Conservation (phyloP, 1,284 basidiomycete species). For the Sanghuangporus baumii region DNA sequence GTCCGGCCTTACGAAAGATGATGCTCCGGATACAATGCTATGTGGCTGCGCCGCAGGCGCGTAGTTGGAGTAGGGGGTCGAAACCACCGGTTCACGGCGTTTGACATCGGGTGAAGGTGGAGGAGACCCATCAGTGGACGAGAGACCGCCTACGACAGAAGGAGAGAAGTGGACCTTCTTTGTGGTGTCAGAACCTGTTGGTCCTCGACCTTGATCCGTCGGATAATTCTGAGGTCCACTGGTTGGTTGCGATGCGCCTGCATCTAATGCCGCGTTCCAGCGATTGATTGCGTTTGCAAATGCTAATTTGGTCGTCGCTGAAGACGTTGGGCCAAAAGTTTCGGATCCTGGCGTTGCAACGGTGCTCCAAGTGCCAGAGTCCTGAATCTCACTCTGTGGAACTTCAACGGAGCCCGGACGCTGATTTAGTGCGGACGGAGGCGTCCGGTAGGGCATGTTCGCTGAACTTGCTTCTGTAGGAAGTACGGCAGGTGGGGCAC, state of each 20-base stretch:
- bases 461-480: not conserved
- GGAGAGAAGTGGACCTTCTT: conserved; percentile 46
- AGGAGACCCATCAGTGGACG: conserved; percentile 26
- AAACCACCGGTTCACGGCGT: conserved; percentile 14
- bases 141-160: conserved; percentile 33
- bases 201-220: not conserved
- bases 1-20: conserved; percentile 6
- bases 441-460: not conserved
- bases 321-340: conserved; percentile 13
- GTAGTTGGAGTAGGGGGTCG: conserved; percentile 8
- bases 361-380: conserved; percentile 58
- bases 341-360: conserved; percentile 52
- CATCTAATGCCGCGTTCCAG: not conserved
- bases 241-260: not conserved
- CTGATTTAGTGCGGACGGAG: conserved; percentile 1
- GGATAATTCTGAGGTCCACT: not conserved
- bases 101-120: conserved; percentile 26
- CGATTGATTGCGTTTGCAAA: conserved; percentile 9
- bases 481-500: not conserved
- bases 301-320: conserved; percentile 5
- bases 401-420: conserved; percentile 1
- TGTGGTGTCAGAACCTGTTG: conserved; percentile 16
- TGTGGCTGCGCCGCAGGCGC: not conserved
- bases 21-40: not conserved
- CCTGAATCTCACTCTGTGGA: conserved; percentile 21